Evolutionary conservation across 2,329 filamentous ascomycete genomes (phyloP).

Genomic region (Didymosphaeria variabile): DNA sequence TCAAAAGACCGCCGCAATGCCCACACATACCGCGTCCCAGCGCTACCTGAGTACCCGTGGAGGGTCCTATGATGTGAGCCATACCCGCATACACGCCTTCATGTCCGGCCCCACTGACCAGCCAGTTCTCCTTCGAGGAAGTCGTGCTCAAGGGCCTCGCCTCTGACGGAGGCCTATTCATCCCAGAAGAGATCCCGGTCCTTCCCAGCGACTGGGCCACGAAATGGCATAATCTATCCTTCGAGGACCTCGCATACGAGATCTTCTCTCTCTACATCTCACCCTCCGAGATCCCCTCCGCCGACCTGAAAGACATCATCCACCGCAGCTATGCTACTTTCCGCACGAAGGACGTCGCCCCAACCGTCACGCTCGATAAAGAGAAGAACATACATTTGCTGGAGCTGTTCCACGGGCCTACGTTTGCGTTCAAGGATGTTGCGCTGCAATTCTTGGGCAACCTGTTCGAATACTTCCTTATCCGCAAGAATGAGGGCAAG

Average conservation of each 20-base stretch:
- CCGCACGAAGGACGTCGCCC: constrained; percentile 79
- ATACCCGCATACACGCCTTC: not conserved
- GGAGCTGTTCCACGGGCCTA: constrained; percentile 96
- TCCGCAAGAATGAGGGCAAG: constrained; percentile 76
- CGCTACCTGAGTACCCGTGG: constrained; percentile 70
- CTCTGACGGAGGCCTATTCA: constrained; percentile 85
- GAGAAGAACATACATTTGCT: constrained; percentile 80
- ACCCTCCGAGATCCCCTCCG: constrained; percentile 77
- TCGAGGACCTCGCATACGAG: constrained; percentile 82
- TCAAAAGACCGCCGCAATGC: constrained; percentile 39
- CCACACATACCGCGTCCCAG: constrained; percentile 64
- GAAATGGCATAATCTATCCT: constrained; percentile 79
- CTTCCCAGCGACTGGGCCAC: constrained; percentile 70
- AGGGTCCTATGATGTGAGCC: constrained; percentile 67
- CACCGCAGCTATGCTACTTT: constrained; percentile 89
- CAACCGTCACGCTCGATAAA: constrained; percentile 78
- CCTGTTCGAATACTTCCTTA: constrained; percentile 88
- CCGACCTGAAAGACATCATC: constrained; percentile 85
- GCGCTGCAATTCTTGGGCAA: constrained; percentile 96
- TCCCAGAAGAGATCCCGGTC: constrained; percentile 81
- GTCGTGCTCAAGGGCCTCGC: constrained; percentile 91
- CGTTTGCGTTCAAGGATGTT: constrained; percentile 91
- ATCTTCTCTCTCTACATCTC: constrained; percentile 92
- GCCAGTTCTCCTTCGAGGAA: constrained; percentile 85
- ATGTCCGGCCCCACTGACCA: constrained; percentile 18